Conservation (phyloP, 2,329 filamentous ascomycete genomes). For the Neonectria punicea region DNA sequence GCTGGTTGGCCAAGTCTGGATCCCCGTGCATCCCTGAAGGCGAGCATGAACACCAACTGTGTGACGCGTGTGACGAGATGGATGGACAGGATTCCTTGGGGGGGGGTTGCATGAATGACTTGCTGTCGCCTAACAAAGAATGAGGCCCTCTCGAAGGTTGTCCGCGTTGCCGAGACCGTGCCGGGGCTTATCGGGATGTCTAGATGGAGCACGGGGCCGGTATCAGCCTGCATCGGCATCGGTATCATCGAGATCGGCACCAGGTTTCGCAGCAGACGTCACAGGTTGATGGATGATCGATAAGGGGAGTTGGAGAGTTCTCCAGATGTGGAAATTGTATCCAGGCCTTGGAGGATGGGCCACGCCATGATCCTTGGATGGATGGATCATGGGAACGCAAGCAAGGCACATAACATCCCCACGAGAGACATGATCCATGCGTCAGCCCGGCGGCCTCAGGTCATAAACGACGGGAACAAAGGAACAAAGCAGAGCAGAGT, state of each 20-base stretch:
- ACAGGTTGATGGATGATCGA: neutral
- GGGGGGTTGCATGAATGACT: neutral
- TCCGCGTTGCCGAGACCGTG: conserved; percentile 24
- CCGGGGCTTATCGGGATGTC: conserved; percentile 29
- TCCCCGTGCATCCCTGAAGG: neutral
- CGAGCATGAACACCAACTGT: neutral
- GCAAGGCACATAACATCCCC: neutral
- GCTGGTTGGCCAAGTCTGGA: neutral
- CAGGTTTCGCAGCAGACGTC: neutral
- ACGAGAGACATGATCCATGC: neutral
- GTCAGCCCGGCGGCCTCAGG: conserved; percentile 3
- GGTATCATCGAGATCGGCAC: neutral
- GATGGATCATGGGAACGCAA: neutral
- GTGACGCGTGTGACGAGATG: neutral
- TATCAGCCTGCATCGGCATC: conserved; percentile 1
- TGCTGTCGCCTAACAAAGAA: neutral
- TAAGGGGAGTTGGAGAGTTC: neutral
- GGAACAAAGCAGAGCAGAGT: neutral
- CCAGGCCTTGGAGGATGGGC: neutral
- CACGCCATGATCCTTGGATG: neutral
- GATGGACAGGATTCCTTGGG: neutral
- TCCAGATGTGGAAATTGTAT: neutral
- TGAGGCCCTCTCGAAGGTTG: neutral
- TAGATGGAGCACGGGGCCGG: conserved; percentile 11
- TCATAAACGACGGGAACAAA: neutral